Base-by-base conservation (phyloP, 306 rosid genomes). In the Cicer judaicum region DNA sequence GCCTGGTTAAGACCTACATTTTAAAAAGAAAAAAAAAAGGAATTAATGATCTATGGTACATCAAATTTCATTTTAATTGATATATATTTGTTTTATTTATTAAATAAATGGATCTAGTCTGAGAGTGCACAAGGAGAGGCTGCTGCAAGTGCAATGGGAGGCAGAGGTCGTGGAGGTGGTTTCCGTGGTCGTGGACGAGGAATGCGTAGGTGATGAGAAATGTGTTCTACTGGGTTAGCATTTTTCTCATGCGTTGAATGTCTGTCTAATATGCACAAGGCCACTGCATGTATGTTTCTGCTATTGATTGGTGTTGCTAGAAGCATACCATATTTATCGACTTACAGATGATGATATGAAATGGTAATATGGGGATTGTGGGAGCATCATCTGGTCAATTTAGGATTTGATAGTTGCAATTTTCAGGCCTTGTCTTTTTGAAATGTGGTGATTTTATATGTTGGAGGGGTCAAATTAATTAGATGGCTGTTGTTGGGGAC, bases 121-220 rank as follows among this genome's bases (percentile, higher is more conserved):
- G 99, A 95, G 81, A 95, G 99, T 62, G 99, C 99, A 29, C 99
- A 95, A 48, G 99, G 98, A 80, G 99, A 95, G 40, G 99, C 99
- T 52, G 97, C 98, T 41, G 98, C 98, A 1, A 70, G 98, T 77
- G 97, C 99, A 80, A 95, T 95, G 98, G 99, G 96, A 2, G 93
- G 98, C 36, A 84, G 99, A 84, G 97, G 97, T 21, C 99, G 98
- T 18, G 98, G 97, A 65, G 93, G 93, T 38, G 89, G 56, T 61
- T 89, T 91, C 74, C 96, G 91, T 24, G 98, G 97, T 8, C 92
- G 96, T 7, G 99, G 99, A 38, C 85, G 99, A 4, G 99, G 99
- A 39, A 95, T 92, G 99, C 84, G 96, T 38, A 87, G 98, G 64
- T 84, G 92, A 85, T 90, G 70, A 74, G 56, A 66, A 60, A 6